These are phyloP conservation scores for Fragaria nilgerrensis DNA, from an alignment of 306 rosid species.

Conservation along the genomic window DNA sequence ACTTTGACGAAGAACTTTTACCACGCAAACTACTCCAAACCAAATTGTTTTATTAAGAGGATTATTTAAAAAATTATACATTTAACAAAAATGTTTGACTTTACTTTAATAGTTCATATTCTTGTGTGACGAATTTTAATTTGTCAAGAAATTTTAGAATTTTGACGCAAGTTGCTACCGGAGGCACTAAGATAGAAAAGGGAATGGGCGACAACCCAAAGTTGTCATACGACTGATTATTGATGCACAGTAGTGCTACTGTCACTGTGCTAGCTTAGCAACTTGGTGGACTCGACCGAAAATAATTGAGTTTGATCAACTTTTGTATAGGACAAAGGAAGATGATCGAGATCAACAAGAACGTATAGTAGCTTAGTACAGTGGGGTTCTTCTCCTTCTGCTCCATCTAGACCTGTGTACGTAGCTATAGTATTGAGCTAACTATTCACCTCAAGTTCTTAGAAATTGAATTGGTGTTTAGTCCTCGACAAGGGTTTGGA, in stretches of 20 bases:
- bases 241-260: not conserved
- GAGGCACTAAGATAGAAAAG: not conserved
- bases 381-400: constrained; percentile 11
- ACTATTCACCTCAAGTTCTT: not conserved
- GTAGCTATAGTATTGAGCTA: not conserved
- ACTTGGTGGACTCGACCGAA: not conserved
- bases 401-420: not conserved
- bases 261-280: not conserved
- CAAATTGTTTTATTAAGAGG: not conserved
- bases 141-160: not conserved
- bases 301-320: not conserved
- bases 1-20: not conserved
- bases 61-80: not conserved
- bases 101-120: not conserved
- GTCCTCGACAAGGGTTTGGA: not conserved
- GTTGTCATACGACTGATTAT: not conserved
- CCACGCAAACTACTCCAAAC: not conserved
- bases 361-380: not conserved
- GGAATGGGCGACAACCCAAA: too few species aligned
- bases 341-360: not conserved
- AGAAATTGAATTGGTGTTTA: not conserved
- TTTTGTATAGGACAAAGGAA: not conserved
- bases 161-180: not conserved
- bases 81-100: not conserved
- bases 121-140: not conserved